These are phyloP conservation scores for Larix kaempferi DNA, from an alignment of 75 land plant genomes.

Conservation along the genomic window DNA sequence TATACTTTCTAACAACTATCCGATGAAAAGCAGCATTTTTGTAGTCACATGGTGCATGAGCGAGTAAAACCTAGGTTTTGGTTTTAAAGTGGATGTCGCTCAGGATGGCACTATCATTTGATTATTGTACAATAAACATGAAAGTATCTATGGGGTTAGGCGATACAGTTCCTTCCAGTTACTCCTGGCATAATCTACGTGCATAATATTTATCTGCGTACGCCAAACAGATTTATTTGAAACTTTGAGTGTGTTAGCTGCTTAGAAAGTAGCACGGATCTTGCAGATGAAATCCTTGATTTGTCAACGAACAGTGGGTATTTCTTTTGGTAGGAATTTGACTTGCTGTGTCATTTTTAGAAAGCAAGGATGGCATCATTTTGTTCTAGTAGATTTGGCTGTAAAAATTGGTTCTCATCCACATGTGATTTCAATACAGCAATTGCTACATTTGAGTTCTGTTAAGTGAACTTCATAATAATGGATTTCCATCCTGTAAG, in stretches of 20 bases:
- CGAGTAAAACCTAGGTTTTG: not conserved
- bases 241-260: not conserved
- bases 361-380: constrained; percentile 2
- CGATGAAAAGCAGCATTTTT: constrained; percentile 2
- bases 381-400: not conserved
- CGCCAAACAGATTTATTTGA: not conserved
- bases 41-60: not conserved
- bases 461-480: constrained; percentile 7
- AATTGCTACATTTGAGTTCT: not conserved
- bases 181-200: constrained; percentile 2
- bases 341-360: not conserved
- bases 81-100: not conserved
- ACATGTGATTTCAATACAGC: constrained; percentile 1
- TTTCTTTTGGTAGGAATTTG: not conserved
- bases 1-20: too few species aligned
- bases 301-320: not conserved
- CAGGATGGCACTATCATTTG: not conserved
- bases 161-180: not conserved
- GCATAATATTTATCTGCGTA: constrained; percentile 4
- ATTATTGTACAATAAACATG: not conserved
- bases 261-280: too few species aligned
- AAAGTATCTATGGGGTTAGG: not conserved
- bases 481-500: constrained; percentile 9
- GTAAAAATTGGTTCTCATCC: constrained; percentile 8
- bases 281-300: constrained; percentile 2